Percentiles rank a stretch among this genome's conserved stretches.
These are phyloP conservation scores for Spathaspora gorwiae DNA, from an alignment of 805 yeast genomes.

Conservation along the genomic window DNA sequence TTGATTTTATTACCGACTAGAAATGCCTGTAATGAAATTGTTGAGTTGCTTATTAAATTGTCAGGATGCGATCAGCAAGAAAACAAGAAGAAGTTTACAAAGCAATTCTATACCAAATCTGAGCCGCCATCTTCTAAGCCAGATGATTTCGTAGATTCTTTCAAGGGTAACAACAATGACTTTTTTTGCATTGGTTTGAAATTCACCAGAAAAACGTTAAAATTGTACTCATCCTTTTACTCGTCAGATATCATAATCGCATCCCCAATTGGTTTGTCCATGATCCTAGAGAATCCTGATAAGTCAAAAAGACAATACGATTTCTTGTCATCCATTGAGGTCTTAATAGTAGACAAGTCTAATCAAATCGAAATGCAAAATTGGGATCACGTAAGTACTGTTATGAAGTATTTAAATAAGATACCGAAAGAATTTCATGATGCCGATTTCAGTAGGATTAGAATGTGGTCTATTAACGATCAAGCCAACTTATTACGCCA, in stretches of 20 bases:
- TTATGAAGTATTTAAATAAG: conserved; percentile 62
- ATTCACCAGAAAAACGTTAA: conserved; percentile 81
- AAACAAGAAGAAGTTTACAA: conserved; percentile 68
- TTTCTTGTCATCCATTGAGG: conserved; percentile 84
- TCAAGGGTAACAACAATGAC: conserved; percentile 88
- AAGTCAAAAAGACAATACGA: conserved; percentile 63
- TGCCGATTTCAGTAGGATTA: conserved; percentile 85
- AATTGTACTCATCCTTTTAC: conserved; percentile 78
- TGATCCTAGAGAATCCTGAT: conserved; percentile 64
- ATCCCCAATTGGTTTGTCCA: conserved; percentile 79
- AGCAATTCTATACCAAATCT: conserved; percentile 59
- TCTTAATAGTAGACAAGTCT: conserved; percentile 74
- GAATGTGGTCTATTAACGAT: conserved; percentile 91
- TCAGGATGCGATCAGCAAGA: conserved; percentile 75
- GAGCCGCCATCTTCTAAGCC: conserved; percentile 59
- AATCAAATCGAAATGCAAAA: conserved; percentile 89
- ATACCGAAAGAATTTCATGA: conserved; percentile 74
- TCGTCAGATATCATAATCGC: conserved; percentile 84
- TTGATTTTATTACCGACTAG: conserved; percentile 81
- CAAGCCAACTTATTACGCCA: conserved; percentile 72
- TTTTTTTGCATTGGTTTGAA: conserved; percentile 88
- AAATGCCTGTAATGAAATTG: conserved; percentile 65
- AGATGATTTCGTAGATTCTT: conserved; percentile 71
- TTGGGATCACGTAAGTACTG: conserved; percentile 75
- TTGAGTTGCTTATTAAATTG: conserved; percentile 54